phyloP scores from a whole-genome alignment of 1,139 yeast genomes.

The Candida neerlandica region DNA sequence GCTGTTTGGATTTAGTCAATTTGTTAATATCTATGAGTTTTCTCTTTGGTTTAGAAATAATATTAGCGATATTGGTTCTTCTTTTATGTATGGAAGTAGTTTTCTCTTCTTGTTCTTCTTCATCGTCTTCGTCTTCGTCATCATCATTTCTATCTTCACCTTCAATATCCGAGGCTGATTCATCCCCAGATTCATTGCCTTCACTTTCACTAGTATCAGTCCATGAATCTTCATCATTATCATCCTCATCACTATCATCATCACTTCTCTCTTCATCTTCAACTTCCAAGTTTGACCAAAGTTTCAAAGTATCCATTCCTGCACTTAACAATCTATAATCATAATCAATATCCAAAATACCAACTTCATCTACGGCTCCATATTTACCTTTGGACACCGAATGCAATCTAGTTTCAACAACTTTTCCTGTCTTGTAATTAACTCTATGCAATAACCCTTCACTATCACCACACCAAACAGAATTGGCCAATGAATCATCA shows the following conservation, averaged over 20 bases:
- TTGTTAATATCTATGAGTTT: conserved; percentile 16
- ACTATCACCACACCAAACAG: conserved; percentile 83
- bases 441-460: conserved; percentile 78
- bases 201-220: conserved; percentile 17
- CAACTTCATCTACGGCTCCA: conserved; percentile 57
- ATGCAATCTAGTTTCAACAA: conserved; percentile 70
- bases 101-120: conserved; percentile 14
- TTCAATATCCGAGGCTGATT: conserved; percentile 4
- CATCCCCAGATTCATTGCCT: conserved; percentile 10
- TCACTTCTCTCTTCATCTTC: conserved; percentile 20
- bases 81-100: conserved; percentile 16
- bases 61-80: conserved; percentile 23
- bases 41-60: conserved; percentile 17
- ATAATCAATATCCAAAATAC: conserved; percentile 73
- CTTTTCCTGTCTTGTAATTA: conserved; percentile 63
- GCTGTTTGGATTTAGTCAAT: conserved; percentile 9
- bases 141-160: conserved; percentile 21
- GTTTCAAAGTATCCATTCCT: conserved; percentile 76
- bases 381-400: conserved; percentile 39
- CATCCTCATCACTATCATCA: conserved; percentile 18
- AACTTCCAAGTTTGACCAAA: conserved; percentile 59
- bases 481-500: conserved; percentile 47
- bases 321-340: conserved; percentile 79
- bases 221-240: conserved; percentile 9
- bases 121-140: conserved; percentile 21